phyloP scores from a whole-genome alignment of 1,284 basidiomycete species.

The Leccinum solheimii region DNA sequence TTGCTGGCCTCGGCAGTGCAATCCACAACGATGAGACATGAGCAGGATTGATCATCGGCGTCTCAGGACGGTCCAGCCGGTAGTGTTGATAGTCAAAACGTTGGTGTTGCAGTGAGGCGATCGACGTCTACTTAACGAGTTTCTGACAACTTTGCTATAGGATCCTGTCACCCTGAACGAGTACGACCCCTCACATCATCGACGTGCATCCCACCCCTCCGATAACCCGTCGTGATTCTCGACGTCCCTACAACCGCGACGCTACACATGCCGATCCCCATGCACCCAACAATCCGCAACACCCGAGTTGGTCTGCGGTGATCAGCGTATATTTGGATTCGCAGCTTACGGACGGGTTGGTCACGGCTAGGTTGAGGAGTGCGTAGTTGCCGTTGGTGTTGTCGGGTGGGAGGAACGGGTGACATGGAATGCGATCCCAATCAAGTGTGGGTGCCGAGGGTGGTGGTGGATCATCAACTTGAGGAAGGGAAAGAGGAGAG shows the following conservation, averaged over 20 bases:
- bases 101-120: slow-evolving; percentile 60
- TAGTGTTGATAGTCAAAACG: slow-evolving; percentile 55
- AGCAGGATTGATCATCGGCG: slow-evolving; percentile 69
- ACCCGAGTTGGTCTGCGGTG: slow-evolving; percentile 62
- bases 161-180: slow-evolving; percentile 36
- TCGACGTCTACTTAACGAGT: slow-evolving; percentile 53
- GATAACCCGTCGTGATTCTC: slow-evolving; percentile 64
- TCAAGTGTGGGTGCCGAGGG: slow-evolving; percentile 69
- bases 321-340: slow-evolving; percentile 62
- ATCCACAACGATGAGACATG: slow-evolving; percentile 61
- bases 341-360: slow-evolving; percentile 61
- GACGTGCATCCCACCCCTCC: slow-evolving; percentile 54
- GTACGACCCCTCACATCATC: slow-evolving; percentile 47
- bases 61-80: slow-evolving; percentile 59
- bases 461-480: slow-evolving; percentile 57
- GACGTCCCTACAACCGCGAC: slow-evolving; percentile 57
- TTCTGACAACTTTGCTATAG: slow-evolving; percentile 10
- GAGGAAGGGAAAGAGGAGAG: too few relatives aligned
- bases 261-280: slow-evolving; percentile 58
- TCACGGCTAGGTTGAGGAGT: slow-evolving; percentile 68
- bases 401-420: slow-evolving; percentile 67
- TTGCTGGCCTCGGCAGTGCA: slow-evolving; percentile 48
- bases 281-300: slow-evolving; percentile 66
- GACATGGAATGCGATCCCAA: slow-evolving; percentile 64
- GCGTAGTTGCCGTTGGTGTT: slow-evolving; percentile 66